Evolutionary conservation across 192 early-diverging fungal species (phyloP), one percentile per base, ranked within the genome.

Genomic region (Glomus cerebriforme): DNA sequence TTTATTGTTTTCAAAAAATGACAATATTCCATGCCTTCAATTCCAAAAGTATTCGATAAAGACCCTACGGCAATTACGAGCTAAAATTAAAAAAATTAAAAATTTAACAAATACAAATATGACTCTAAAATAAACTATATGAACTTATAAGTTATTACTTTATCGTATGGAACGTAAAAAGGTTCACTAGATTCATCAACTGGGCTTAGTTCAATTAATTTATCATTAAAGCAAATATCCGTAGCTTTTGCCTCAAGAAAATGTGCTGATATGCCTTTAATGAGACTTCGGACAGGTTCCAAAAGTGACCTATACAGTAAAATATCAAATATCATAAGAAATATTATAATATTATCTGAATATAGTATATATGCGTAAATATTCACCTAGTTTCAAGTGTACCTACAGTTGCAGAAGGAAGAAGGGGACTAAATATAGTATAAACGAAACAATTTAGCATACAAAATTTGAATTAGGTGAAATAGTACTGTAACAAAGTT

Each of bases 11-110:
- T 94, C 9, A 92, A 77, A 63, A 87, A 88, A 49, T 82, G 79
- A 1, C 87, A 87, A 79, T 94, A 78, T 78, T 93, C 90, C 37
- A 87, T 43, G 12, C 92, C 93, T 64, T 92, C 86, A 69, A 93
- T 79, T 81, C 90, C 83, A 82, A 92, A 85, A 58, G 90, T 84
- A 82, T 91, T 86, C 63, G 87, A 86, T 78, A 88, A 82, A 45
- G 85, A 81, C 29, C 91, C 90, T 22, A 90, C 85, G 2, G 87
- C 87, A 64, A 91, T 83, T 17, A 91, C 85, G 32, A 91, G 64
- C 37, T 79, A 19, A 1, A 60, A 72, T 13, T 49, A 65, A 60
- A 45, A 74, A 32, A 37, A 19, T n/a, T n/a, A n/a, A n/a, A n/a
- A n/a, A n/a, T n/a, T n/a, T n/a, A n/a, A n/a, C n/a, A 22, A 35